phyloP scores from a whole-genome alignment of 2,329 filamentous ascomycete species.

The Colletotrichum destructivum region DNA sequence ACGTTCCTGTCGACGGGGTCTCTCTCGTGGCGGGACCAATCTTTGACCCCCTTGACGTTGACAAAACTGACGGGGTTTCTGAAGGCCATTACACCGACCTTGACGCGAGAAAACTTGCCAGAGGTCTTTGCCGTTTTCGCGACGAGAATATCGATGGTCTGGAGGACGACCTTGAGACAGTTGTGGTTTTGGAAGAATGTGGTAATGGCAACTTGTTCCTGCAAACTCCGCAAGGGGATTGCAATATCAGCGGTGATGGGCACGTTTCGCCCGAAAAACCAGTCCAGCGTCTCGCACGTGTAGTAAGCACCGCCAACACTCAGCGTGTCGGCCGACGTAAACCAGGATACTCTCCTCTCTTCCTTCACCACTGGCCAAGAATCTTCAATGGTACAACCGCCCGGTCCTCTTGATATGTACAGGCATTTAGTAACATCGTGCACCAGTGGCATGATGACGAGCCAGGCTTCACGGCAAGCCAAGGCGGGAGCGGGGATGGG shows the following conservation, averaged over 20 bases:
- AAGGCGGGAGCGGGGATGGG: background rate
- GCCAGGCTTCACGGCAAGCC: background rate
- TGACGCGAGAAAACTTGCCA: background rate
- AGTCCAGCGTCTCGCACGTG: no score
- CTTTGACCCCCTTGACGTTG: background rate
- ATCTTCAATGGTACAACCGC: no score
- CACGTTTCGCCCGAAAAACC: no score
- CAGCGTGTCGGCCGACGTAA: no score
- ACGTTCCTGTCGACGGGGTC: background rate
- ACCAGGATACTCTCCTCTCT: no score
- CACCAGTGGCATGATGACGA: no score
- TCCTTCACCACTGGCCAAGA: no score
- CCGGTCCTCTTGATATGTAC: no score
- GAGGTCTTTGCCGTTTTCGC: background rate
- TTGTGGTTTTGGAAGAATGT: background rate
- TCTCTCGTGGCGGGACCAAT: background rate
- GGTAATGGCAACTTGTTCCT: background rate
- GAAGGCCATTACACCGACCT: background rate
- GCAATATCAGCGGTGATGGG: no score
- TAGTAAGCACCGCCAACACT: no score
- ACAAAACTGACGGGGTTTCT: background rate
- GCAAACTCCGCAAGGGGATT: no score
- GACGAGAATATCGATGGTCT: background rate
- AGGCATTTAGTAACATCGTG: no score
- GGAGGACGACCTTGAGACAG: background rate